These are phyloP conservation scores for Porogramme epimiltina DNA, from an alignment of 1,284 basidiomycete species.

Conservation along the genomic window DNA sequence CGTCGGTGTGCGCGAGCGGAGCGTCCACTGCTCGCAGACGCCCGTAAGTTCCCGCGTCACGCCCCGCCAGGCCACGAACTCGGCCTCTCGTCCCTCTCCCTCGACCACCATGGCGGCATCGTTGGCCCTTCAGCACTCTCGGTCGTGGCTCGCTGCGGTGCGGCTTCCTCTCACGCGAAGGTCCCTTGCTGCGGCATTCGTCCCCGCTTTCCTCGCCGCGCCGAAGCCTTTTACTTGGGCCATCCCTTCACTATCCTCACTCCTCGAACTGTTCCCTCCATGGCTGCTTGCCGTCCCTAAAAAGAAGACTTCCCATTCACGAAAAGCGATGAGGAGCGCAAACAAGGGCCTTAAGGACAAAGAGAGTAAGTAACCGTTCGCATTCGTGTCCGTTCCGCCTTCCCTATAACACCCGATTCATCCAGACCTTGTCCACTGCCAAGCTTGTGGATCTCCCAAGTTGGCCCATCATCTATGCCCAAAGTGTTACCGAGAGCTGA, in stretches of 20 bases:
- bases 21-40: constrained; percentile 6
- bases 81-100: constrained; percentile 1
- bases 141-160: constrained; percentile 37
- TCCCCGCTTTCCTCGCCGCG: constrained; percentile 33
- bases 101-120: constrained; percentile 40
- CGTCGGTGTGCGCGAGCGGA: neutral
- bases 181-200: constrained; percentile 31
- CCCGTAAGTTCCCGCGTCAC: neutral
- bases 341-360: constrained; percentile 97
- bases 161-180: constrained; percentile 38
- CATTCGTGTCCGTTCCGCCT: no score
- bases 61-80: neutral
- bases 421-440: constrained; percentile 88
- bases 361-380: constrained; percentile 61
- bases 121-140: constrained; percentile 38
- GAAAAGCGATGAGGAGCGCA: constrained; percentile 93
- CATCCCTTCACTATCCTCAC: constrained; percentile 55
- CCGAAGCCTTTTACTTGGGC: constrained; percentile 43
- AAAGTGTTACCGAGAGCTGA: constrained; percentile 82
- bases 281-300: constrained; percentile 94
- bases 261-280: constrained; percentile 85
- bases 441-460: constrained; percentile 89
- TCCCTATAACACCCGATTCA: neutral
- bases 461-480: constrained; percentile 89
- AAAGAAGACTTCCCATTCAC: constrained; percentile 90